phyloP scores from a whole-genome alignment of 192 early-diverging fungal genomes.

The Dispira simplex region DNA sequence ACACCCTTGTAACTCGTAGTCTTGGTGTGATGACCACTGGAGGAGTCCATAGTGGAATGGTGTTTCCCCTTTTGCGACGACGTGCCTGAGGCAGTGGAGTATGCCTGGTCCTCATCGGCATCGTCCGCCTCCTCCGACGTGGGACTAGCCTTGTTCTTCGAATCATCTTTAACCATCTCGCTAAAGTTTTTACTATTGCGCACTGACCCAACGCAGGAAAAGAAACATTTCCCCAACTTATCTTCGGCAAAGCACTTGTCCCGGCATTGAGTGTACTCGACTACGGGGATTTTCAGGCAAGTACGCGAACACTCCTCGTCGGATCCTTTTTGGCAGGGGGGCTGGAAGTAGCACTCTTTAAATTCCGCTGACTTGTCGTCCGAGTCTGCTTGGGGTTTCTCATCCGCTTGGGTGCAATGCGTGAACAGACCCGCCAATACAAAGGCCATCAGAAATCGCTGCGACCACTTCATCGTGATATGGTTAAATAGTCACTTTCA shows the following conservation, averaged over 20 bases:
- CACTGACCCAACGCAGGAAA: not conserved
- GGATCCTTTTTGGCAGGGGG: not conserved
- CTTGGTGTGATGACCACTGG: not conserved
- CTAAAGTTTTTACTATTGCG: not conserved
- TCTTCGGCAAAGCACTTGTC: not conserved
- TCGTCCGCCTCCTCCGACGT: not conserved
- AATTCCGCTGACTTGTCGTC: too few relatives aligned
- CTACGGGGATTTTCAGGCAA: not conserved
- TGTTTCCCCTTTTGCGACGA: not conserved
- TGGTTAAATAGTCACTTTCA: too few relatives aligned
- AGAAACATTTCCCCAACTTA: not conserved
- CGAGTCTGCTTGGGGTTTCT: too few relatives aligned
- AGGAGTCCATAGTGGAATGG: not conserved
- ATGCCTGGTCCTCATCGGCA: not conserved
- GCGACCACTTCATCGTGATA: too few relatives aligned
- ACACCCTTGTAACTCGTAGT: not conserved
- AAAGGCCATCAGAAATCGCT: too few relatives aligned
- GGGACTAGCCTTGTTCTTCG: not conserved
- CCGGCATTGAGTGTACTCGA: not conserved
- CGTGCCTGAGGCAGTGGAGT: not conserved
- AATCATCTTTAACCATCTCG: not conserved
- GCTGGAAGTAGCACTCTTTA: not conserved
- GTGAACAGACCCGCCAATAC: too few relatives aligned
- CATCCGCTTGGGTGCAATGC: too few relatives aligned
- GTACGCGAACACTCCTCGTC: not conserved